Base-by-base conservation (phyloP, 306 rosid species). In the Hylodesmum podocarpum region DNA sequence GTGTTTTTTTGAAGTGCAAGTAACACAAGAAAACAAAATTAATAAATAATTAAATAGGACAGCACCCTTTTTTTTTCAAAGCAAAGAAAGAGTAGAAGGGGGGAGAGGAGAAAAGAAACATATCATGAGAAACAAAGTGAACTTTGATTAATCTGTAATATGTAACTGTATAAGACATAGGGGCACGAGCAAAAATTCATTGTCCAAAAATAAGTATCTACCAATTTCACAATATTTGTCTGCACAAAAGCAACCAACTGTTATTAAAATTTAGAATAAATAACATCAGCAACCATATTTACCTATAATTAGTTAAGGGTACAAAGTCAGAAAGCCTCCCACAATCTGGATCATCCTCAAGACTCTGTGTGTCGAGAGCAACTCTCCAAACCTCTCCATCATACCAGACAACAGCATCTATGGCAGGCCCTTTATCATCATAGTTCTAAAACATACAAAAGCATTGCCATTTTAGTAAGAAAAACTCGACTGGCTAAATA, bases 331-430 rank as follows among this genome's bases (percentile, higher is more conserved):
- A 92, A 72, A 95, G 97, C 81, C 86, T 92, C 82, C 99, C 99
- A 80, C 78, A 59, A 31, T 86, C 88, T 31, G 89, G 84, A 76
- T 88, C 88, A 46, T 90, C 97, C 85, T 90, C 96, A 13, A 95
- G 96, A 81, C 85, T 83, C 55, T 84, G 92, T 70, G 97, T 90
- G 78, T 95, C 99, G 70, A 95, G 82, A 85, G 99, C 97, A 82
- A 75, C 96, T 84, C 97, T 89, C 99, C 99, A 95, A 70, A 88
- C 87, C 85, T 95, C 97, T 83, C 97, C 99, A 81, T 90, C 97
- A 80, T 85, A 86, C 99, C 99, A 95, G 41, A 92, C 97, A 80
- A 95, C 96, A 73, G 97, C 92, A 88, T 95, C 99, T 73, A 95
- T 84, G 84, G 84, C 75, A 73, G 99, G 99, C 67, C 99, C 99